Evolutionary conservation across 352 stramenopile species (phyloP), one percentile per base, ranked within the genome.

Genomic region (Pythium myriotylum): DNA sequence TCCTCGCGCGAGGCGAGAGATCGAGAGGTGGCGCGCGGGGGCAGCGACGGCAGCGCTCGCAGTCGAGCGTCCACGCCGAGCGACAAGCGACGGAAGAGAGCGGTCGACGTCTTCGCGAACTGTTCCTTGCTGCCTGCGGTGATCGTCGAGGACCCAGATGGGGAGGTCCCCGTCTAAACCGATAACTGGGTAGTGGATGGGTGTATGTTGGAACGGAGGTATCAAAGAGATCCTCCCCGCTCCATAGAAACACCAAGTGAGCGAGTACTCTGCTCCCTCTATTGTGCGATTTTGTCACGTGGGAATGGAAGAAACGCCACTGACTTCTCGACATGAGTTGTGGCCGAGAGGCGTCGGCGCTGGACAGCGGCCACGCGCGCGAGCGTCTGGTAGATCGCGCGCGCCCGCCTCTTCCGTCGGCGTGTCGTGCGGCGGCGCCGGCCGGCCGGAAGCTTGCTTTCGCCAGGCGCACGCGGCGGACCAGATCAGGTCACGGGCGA

Each of bases 121-220:
- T 45, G 51, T 59, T 59, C 51, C 51, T 59, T 10, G 51, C 16
- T 20, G 22, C 51, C 49, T 10, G 51, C 16, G 4, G 22, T n/a
- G 46, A 39, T 22, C 19, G 10, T 9, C 4, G 3, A 14, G 7
- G 24, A 20, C 20, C 22, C 46, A 53, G 46, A 24, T 53, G 37
- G 37, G 19, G 42, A 29, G 42, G 16, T 26, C 42, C n/a, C 42
- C 42, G 22, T 49, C 22, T 7, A 29, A 24, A 49, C 42, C 22
- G 42, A 29, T 29, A 22, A 24, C 16, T 17, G 13, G 42, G 10
- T 22, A 27, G 22, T 49, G 42, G 42, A 19, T 26, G 42, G 22
- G 19, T 17, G 42, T 27, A 29, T 29, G 47, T 20, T 54, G 16
- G 8, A 42, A 54, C 41, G 27, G 24, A 41, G 47, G 19, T 54